Percentiles rank a stretch among this genome's conserved stretches.
These are phyloP conservation scores for Candida albicans DNA, from an alignment of 1,139 yeast species.

Conservation along the genomic window DNA sequence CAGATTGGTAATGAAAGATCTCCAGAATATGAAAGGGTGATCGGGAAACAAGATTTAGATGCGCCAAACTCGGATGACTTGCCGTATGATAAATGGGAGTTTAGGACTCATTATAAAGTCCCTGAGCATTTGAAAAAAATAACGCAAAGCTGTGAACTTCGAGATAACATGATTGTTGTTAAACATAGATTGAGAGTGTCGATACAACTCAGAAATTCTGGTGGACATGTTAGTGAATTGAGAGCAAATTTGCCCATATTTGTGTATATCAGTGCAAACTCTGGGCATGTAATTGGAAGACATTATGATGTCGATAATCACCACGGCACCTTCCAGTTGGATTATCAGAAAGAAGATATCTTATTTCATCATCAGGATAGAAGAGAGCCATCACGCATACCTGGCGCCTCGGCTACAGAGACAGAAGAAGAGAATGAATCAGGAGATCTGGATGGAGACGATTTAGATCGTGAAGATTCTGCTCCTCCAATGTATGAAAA, in stretches of 20 bases:
- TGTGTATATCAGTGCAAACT: constrained; percentile 55
- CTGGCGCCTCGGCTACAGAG: constrained; percentile 15
- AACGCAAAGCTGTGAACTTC: constrained; percentile 59
- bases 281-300: constrained; percentile 51
- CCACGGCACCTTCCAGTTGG: constrained; percentile 46
- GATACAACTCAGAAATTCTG: constrained; percentile 56
- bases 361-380: constrained; percentile 25
- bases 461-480: constrained; percentile 29
- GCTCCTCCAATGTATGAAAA: constrained; percentile 48
- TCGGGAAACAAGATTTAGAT: constrained; percentile 30
- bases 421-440: constrained; percentile 15
- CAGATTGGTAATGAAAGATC: constrained; percentile 32
- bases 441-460: constrained; percentile 16
- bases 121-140: constrained; percentile 54
- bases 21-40: constrained; percentile 45
- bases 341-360: constrained; percentile 32
- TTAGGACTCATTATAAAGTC: constrained; percentile 48
- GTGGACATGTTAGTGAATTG: constrained; percentile 66
- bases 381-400: constrained; percentile 17
- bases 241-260: constrained; percentile 66
- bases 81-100: constrained; percentile 50
- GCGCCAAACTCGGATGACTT: constrained; percentile 29
- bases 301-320: constrained; percentile 53
- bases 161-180: constrained; percentile 50
- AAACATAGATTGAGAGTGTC: constrained; percentile 61